These are phyloP conservation scores for Cryoendolithus antarcticus DNA, from an alignment of 2,329 filamentous ascomycete genomes.

Conservation along the genomic window DNA sequence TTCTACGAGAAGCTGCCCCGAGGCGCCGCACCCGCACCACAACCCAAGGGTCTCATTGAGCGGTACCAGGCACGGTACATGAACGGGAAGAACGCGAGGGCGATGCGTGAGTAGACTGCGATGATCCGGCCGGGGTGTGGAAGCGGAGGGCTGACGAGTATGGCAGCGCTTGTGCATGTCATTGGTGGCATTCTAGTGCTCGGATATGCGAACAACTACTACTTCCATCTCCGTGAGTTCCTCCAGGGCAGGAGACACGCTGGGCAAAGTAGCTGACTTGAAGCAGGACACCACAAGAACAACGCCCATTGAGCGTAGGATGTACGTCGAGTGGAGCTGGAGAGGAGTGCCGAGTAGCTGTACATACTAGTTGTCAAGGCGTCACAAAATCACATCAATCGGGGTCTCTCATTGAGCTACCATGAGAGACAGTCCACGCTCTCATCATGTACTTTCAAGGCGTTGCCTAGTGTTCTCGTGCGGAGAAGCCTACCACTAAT, in stretches of 20 bases:
- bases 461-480: too few relatives aligned
- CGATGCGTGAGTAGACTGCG: conserved; percentile 58
- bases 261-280: conserved; percentile 14
- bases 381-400: too few relatives aligned
- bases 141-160: too few relatives aligned
- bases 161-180: conserved; percentile 72
- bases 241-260: conserved; percentile 1
- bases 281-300: conserved; percentile 97
- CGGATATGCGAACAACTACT: conserved; percentile 97
- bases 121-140: too few relatives aligned
- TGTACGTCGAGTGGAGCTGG: too few relatives aligned
- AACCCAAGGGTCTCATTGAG: conserved; percentile 71
- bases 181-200: conserved; percentile 66
- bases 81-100: conserved; percentile 72
- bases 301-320: conserved; percentile 66
- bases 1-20: conserved; percentile 99
- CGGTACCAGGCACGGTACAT: conserved; percentile 84
- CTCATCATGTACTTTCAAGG: too few relatives aligned
- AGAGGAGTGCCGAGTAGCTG: too few relatives aligned
- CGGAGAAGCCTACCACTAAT: too few relatives aligned
- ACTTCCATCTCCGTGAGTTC: conserved; percentile 94
- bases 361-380: too few relatives aligned
- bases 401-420: too few relatives aligned
- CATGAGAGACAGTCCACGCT: too few relatives aligned
- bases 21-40: conserved; percentile 70